Evolutionary conservation across 2,329 filamentous ascomycete species (phyloP).

Genomic region (Colletotrichum sp.): DNA sequence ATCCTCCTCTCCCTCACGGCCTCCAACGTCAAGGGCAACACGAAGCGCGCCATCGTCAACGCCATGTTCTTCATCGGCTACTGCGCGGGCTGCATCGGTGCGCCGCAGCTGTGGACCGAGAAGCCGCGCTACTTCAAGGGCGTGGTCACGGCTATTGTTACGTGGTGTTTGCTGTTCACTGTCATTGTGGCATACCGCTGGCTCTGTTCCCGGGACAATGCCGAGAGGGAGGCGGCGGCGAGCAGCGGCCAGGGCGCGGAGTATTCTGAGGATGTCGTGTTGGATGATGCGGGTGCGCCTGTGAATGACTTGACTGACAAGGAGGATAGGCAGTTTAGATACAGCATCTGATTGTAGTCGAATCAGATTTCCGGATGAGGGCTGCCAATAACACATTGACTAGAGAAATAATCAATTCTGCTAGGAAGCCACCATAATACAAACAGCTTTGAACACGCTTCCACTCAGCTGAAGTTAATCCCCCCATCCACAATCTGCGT

Average conservation of each 20-base stretch:
- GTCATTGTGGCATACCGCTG: constrained; percentile 36
- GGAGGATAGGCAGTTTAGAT: constrained; percentile 37
- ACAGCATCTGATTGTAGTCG: no score
- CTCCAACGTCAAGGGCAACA: constrained; percentile 57
- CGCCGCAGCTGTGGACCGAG: constrained; percentile 53
- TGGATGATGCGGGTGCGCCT: constrained; percentile 28
- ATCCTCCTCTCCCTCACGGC: constrained; percentile 48
- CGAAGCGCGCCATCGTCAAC: constrained; percentile 51
- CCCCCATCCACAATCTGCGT: constrained; percentile 68
- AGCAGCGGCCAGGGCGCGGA: neutral
- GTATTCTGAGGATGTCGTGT: neutral
- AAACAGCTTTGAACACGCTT: rapidly evolving
- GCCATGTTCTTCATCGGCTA: constrained; percentile 57
- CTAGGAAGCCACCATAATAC: no score
- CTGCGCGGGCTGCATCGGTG: constrained; percentile 49
- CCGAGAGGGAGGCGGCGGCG: constrained; percentile 23
- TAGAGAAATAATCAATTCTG: no score
- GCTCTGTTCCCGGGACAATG: constrained; percentile 40
- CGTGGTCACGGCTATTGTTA: constrained; percentile 48
- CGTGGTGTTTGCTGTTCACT: constrained; percentile 44
- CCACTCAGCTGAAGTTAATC: constrained; percentile 1
- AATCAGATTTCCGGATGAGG: no score
- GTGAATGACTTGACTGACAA: constrained; percentile 38
- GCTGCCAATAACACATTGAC: no score
- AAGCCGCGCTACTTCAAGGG: constrained; percentile 50